These are phyloP conservation scores for Trichoderma virens DNA, from an alignment of 495 filamentous ascomycete genomes.

Conservation along the genomic window DNA sequence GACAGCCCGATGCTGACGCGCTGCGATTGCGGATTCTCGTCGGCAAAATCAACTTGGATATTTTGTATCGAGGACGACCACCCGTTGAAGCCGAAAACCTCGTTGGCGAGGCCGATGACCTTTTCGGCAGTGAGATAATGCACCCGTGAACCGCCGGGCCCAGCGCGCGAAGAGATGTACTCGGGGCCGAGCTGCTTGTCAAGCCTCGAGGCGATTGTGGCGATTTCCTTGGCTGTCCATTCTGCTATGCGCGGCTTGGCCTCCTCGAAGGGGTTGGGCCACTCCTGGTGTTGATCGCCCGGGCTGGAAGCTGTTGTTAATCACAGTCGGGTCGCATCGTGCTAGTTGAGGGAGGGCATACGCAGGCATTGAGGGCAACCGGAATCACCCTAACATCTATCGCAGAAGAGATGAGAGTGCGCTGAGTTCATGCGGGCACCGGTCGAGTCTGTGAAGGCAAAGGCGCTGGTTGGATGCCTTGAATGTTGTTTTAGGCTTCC, in stretches of 20 bases:
- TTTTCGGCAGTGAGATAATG: conserved; percentile 92
- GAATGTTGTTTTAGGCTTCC: background rate
- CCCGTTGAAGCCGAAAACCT: conserved; percentile 97
- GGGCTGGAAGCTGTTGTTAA: conserved; percentile 45
- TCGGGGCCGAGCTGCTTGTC: conserved; percentile 95
- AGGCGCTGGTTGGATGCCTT: background rate
- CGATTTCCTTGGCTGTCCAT: conserved; percentile 85
- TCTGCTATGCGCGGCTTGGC: conserved; percentile 55
- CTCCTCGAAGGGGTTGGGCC: conserved; percentile 73
- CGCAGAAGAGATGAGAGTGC: background rate
- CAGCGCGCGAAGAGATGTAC: conserved; percentile 79
- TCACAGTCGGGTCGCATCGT: background rate
- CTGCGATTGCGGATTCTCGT: conserved; percentile 45
- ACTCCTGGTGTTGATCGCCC: conserved; percentile 64
- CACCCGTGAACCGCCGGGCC: conserved; percentile 73
- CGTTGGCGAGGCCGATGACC: conserved; percentile 90
- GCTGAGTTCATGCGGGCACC: background rate
- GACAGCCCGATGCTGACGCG: conserved; percentile 77
- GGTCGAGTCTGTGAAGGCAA: background rate
- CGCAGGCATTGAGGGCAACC: conserved; percentile 23
- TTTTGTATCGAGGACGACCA: conserved; percentile 90
- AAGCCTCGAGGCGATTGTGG: conserved; percentile 75
- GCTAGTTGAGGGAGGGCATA: conserved; percentile 12
- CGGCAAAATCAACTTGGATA: conserved; percentile 84
- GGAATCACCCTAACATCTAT: background rate